Evolutionary conservation across 1,284 basidiomycete species (phyloP).

Genomic region (Ustilago shanxiensis): DNA sequence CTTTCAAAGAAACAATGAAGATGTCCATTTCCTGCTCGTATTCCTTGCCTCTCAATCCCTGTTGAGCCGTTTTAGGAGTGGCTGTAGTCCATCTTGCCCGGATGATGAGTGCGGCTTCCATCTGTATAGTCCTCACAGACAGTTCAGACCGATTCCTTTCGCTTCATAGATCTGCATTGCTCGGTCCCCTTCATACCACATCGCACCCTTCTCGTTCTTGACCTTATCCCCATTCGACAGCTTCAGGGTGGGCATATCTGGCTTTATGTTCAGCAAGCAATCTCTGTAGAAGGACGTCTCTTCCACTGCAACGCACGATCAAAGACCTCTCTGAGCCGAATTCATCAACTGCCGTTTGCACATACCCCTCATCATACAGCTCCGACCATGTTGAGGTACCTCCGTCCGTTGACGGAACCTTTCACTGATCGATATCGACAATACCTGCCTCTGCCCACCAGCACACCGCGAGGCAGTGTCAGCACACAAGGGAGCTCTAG

Average conservation of each 20-base stretch:
- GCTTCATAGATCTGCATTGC: neutral
- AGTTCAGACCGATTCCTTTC: neutral
- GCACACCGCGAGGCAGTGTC: constrained; percentile 27
- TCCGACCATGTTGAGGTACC: constrained; percentile 30
- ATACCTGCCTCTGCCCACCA: constrained; percentile 31
- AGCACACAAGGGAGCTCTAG: constrained; percentile 16
- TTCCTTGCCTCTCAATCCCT: neutral
- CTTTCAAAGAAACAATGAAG: neutral
- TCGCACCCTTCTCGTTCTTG: neutral
- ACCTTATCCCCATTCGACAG: neutral
- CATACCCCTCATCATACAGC: neutral
- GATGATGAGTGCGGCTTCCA: neutral
- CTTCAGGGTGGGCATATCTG: too few relatives aligned
- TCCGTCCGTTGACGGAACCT: constrained; percentile 26
- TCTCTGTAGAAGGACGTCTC: neutral
- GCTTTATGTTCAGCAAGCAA: neutral
- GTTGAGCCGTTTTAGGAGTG: neutral
- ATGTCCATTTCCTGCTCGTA: neutral
- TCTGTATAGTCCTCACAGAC: neutral
- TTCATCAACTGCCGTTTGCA: neutral
- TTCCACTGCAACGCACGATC: too few relatives aligned
- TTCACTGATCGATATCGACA: constrained; percentile 28
- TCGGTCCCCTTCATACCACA: neutral
- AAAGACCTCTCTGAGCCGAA: too few relatives aligned
- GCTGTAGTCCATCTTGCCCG: neutral